phyloP scores from a whole-genome alignment of 2,329 filamentous ascomycete species.

The Immersiporthe knoxdaviesiana region DNA sequence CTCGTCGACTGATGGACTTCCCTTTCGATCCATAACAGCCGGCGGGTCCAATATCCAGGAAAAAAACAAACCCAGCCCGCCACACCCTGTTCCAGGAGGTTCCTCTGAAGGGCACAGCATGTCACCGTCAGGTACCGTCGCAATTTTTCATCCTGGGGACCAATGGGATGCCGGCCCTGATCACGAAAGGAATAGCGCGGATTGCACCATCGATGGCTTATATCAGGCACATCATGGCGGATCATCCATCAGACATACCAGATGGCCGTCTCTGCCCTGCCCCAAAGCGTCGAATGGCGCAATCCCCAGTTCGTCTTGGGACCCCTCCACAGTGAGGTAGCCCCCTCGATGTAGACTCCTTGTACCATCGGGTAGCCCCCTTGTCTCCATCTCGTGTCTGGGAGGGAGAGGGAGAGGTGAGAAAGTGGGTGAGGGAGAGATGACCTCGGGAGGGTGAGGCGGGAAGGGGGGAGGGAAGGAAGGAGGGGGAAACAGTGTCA shows the following conservation, averaged over 20 bases:
- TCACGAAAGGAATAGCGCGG: slow-evolving; percentile 56
- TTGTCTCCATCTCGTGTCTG: background rate
- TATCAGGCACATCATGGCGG: slow-evolving; percentile 17
- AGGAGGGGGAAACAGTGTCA: background rate
- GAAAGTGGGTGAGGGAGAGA: background rate
- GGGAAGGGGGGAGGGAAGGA: background rate
- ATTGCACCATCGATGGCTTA: slow-evolving; percentile 51
- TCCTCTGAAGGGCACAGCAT: slow-evolving; percentile 21
- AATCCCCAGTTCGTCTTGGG: slow-evolving; percentile 27
- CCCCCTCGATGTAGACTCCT: slow-evolving; percentile 5
- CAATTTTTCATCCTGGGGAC: slow-evolving; percentile 24
- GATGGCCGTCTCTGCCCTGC: slow-evolving; percentile 25
- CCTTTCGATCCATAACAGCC: slow-evolving; percentile 10
- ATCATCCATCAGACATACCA: slow-evolving; percentile 14
- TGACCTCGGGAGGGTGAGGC: background rate
- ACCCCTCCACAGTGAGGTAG: slow-evolving; percentile 20
- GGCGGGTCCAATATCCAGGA: slow-evolving; percentile 17
- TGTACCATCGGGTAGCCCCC: background rate
- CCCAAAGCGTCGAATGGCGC: slow-evolving; percentile 38
- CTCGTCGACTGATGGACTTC: slow-evolving; percentile 20
- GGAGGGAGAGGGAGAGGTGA: background rate
- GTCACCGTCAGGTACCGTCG: slow-evolving; percentile 27
- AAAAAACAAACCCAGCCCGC: slow-evolving; percentile 11
- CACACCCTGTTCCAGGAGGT: slow-evolving; percentile 6
- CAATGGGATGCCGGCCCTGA: slow-evolving; percentile 35